phyloP scores from a whole-genome alignment of 2,329 filamentous ascomycete species.

The Calonectria montana region DNA sequence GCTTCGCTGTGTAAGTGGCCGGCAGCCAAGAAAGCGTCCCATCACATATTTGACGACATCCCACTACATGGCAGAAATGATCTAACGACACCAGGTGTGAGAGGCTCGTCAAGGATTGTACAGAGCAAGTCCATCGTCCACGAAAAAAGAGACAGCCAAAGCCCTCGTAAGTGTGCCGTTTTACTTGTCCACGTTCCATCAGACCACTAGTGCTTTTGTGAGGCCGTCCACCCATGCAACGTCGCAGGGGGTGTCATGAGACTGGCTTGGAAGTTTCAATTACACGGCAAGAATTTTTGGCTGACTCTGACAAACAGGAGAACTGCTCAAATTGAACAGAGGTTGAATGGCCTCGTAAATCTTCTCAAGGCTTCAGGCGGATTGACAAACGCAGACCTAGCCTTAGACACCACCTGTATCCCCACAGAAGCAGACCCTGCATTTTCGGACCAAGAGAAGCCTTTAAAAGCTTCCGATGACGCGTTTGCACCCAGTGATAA shows the following conservation, averaged over 20 bases:
- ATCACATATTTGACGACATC: slow-evolving; percentile 12
- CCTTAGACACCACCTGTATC: slow-evolving; percentile 43
- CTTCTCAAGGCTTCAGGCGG: slow-evolving; percentile 58
- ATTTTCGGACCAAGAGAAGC: slow-evolving; percentile 38
- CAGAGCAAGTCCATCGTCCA: slow-evolving; percentile 59
- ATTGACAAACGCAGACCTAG: slow-evolving; percentile 38
- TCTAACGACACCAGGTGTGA: slow-evolving; percentile 53
- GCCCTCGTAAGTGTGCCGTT: slow-evolving; percentile 57
- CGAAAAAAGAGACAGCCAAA: slow-evolving; percentile 64
- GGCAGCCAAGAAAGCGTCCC: slow-evolving; percentile 21
- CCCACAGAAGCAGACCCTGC: slow-evolving; percentile 42
- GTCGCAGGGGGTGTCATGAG: slow-evolving; percentile 8
- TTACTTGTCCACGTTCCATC: not conserved
- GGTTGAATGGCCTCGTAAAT: slow-evolving; percentile 61
- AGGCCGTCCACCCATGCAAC: not conserved
- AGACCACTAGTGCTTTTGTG: not conserved
- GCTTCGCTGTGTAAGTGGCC: slow-evolving; percentile 24
- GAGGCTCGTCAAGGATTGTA: slow-evolving; percentile 60
- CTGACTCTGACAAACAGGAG: slow-evolving; percentile 46
- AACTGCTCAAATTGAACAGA: slow-evolving; percentile 62
- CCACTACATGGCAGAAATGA: not conserved
- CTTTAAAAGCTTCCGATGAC: slow-evolving; percentile 30
- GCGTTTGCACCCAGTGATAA: slow-evolving; percentile 27
- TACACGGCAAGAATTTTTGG: not conserved
- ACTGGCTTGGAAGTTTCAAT: not conserved